phyloP scores from a whole-genome alignment of 148 eudicot genomes.

The Rhododendron mucronatum region DNA sequence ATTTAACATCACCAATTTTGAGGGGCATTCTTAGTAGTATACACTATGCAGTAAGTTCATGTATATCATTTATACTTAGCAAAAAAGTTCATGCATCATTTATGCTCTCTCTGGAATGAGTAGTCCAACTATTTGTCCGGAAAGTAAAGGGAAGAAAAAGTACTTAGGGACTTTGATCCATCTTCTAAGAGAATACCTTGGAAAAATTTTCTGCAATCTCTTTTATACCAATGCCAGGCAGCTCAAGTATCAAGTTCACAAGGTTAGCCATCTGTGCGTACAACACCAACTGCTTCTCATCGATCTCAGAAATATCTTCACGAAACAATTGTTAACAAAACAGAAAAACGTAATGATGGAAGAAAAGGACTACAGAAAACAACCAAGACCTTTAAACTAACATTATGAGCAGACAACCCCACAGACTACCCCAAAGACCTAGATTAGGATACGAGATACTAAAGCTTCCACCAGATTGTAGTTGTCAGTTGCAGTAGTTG shows the following conservation, averaged over 20 bases:
- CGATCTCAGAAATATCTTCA: conserved; percentile 71
- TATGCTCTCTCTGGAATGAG: neutral
- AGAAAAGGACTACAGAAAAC: neutral
- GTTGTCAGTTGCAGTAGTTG: conserved; percentile 60
- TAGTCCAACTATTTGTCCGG: neutral
- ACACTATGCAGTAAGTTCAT: neutral
- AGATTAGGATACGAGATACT: conserved; percentile 86
- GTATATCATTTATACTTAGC: neutral
- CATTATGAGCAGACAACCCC: neutral
- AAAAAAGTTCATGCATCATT: neutral
- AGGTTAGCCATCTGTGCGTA: conserved; percentile 99
- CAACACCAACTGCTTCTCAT: conserved; percentile 71
- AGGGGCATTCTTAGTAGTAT: neutral
- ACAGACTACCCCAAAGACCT: neutral
- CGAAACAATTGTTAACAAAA: conserved; percentile 32
- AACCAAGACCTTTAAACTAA: neutral
- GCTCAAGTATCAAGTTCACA: conserved; percentile 57
- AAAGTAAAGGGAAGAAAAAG: neutral
- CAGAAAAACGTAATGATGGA: neutral
- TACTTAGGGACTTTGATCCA: neutral
- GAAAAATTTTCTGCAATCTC: conserved; percentile 85
- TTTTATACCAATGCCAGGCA: conserved; percentile 57
- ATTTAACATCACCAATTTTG: neutral
- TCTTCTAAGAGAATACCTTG: conserved; percentile 49
- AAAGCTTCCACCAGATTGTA: conserved; percentile 68